Base-by-base conservation (phyloP, 805 yeast genomes). In the Metschnikowia dekortorum region DNA sequence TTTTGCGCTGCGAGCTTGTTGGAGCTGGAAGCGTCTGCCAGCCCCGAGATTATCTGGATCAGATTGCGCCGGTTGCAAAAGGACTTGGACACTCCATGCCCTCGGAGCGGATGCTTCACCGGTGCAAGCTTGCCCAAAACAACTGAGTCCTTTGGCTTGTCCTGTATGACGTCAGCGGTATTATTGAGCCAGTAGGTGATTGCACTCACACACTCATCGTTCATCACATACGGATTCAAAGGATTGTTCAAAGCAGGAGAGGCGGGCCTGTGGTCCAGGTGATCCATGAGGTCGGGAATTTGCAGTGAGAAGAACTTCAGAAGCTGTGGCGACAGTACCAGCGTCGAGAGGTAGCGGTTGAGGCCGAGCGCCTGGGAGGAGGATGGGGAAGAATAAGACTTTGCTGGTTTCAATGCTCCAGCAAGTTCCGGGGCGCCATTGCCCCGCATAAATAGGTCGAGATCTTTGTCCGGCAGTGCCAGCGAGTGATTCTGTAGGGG, bases 131-230 rank as follows among this genome's bases (percentile, higher is more conserved):
- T 13, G 14, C 41, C 41, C 14, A 29, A 18, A 18, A 10, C 16
- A 29, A 46, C 22, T 6, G 13, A 16, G 16, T 51, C 56, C 22
- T 44, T 52, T 11, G 48, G 52, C 38, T 56, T 56, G 49, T 57
- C 63, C 46, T 52, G 56, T 8, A 54, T 47, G 13, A 55, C 57
- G 22, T 48, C 48, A 4, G 53, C 53, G 8, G 59, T 54, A 39
- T 52, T 54, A 44, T 56, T 56, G 33, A 56, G 57, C 76, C 76
- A 71, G 50, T 62, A 61, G 14, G 66, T 61, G 30, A 71, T 71
- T 29, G 75, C 75, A 50, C 66, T 65, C 48, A 67, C 65, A 52
- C 75, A 71, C 53, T 71, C 75, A 50, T 70, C 71, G 51, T 71
- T 70, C 69, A 70, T 67, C 37, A 60, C 61, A 43, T 51, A 55